phyloP scores from a whole-genome alignment of 345 rosid genomes.

The Salix udensis region DNA sequence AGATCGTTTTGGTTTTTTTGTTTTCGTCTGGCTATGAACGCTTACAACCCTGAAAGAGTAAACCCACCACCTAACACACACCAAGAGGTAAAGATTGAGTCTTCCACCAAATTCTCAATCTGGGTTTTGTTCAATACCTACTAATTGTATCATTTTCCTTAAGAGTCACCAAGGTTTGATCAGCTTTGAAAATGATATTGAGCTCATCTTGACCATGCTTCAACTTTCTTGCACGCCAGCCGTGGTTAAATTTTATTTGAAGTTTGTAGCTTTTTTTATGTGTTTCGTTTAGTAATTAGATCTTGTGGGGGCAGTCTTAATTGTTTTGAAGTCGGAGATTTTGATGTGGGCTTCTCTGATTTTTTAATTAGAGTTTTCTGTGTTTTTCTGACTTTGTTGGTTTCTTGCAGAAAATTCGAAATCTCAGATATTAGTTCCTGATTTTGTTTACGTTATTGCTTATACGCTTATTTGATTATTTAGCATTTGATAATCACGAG shows the following conservation, averaged over 20 bases:
- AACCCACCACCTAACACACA: no score
- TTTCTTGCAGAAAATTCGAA: background rate
- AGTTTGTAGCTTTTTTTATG: background rate
- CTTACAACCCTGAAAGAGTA: background rate
- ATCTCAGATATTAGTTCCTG: background rate
- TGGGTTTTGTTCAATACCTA: constrained; percentile 3
- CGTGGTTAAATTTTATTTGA: background rate
- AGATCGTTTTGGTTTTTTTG: no score
- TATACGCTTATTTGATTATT: background rate
- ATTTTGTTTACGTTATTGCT: background rate
- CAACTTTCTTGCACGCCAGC: background rate
- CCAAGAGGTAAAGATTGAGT: constrained; percentile 14
- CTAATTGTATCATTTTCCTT: background rate
- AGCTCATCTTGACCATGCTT: background rate
- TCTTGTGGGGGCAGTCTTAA: background rate
- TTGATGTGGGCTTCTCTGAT: background rate
- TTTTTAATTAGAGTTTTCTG: background rate
- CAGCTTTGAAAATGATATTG: background rate
- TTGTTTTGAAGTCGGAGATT: background rate
- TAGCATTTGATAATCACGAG: background rate
- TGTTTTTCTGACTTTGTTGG: background rate
- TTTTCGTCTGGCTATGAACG: background rate
- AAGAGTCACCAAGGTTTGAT: background rate
- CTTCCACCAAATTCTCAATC: background rate
- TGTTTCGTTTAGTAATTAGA: background rate